Base-by-base conservation (phyloP, 148 eudicot species). In the Dianthus caryophyllus region DNA sequence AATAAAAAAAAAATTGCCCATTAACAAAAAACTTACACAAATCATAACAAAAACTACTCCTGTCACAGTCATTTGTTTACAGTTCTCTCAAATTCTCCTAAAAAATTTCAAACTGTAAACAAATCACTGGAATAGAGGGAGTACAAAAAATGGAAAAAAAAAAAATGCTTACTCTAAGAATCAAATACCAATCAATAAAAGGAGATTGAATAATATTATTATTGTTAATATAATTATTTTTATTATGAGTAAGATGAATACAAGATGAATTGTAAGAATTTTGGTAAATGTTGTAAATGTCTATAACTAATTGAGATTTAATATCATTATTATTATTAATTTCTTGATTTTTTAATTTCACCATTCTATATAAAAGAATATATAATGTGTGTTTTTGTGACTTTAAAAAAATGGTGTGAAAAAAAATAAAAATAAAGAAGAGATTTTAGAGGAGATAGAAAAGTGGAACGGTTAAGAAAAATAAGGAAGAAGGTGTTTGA, bases 381-480 rank as follows among this genome's bases (percentile, higher is more conserved):
- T 41, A 41, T 41, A 1, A 1, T 41, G 44, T 41, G 30, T 51
- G 61, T 44, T 17, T 1, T 55, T 48, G 49, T 53, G 33, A 16
- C 18, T 18, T 8, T n/a, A n/a, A n/a, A 36, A 5, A 31, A 24
- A 53, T 56, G 51, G 16, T 61, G 62, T 26, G 31, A 1, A 46
- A 49, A 22, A 57, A 57, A 43, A 39, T 31, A 61, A 33, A 33
- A 33, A 33, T 33, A 7, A 33, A 2, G 38, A n/a, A n/a, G 38
- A 33, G 18, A 12, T 29, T 29, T 65, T 61, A 63, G 27, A 53
- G 48, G 41, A 60, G 16, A 66, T 41, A 44, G n/a, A 49, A 39
- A 58, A 65, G 83, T 78, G 84, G 79, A 76, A 79, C 86, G 76
- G 91, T 86, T 86, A 82, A 84, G 86, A 78, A 74, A 84, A 77